phyloP scores from a whole-genome alignment of 1,139 yeast genomes.

The Sugiyamaella novakii region DNA sequence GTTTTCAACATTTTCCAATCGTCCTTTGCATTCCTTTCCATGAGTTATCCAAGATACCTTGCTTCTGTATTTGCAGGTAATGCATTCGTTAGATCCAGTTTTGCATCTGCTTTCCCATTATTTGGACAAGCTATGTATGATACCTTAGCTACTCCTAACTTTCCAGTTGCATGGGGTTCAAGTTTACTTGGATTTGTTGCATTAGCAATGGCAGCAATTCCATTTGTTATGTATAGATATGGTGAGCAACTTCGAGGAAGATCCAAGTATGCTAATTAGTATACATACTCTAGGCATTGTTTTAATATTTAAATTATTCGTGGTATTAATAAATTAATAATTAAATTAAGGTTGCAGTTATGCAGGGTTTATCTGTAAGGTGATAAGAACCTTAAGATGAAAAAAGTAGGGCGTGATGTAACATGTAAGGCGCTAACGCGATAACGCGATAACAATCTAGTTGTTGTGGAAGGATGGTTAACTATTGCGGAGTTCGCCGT shows the following conservation, averaged over 20 bases:
- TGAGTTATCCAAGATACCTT: conserved; percentile 70
- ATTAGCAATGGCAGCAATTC: conserved; percentile 51
- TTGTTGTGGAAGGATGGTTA: too few relatives aligned
- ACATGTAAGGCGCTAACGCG: too few relatives aligned
- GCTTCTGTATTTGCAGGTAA: conserved; percentile 63
- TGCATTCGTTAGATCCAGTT: conserved; percentile 51
- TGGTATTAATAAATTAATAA: not conserved
- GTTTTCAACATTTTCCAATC: conserved; percentile 72
- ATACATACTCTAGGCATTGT: too few relatives aligned
- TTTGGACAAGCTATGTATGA: conserved; percentile 54
- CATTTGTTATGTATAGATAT: conserved; percentile 56
- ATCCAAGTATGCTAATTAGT: conserved; percentile 36
- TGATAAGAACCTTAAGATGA: too few relatives aligned
- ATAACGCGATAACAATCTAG: too few relatives aligned
- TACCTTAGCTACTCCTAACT: conserved; percentile 48
- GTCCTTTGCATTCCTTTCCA: conserved; percentile 67
- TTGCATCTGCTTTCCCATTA: conserved; percentile 60
- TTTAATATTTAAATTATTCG: too few relatives aligned
- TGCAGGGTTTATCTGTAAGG: too few relatives aligned
- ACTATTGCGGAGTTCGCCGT: too few relatives aligned
- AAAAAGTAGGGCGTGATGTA: too few relatives aligned
- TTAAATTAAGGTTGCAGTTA: too few relatives aligned
- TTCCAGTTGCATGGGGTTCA: conserved; percentile 61
- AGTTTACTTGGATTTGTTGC: conserved; percentile 51
- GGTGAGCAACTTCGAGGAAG: conserved; percentile 56